Conservation (phyloP, 495 filamentous ascomycete species). For the Penicilliopsis zonata region DNA sequence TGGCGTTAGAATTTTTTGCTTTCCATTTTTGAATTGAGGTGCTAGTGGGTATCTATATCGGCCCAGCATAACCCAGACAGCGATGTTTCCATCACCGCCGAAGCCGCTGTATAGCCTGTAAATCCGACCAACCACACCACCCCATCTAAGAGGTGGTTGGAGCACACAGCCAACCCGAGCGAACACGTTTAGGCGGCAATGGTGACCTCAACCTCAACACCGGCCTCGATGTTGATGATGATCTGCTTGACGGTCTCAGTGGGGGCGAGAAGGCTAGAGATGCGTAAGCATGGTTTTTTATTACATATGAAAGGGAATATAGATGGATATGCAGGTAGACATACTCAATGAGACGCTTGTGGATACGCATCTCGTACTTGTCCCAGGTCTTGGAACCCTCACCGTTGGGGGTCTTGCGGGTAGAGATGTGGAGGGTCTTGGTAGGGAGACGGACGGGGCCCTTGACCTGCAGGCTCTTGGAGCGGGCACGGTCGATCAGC, state of each 20-base stretch:
- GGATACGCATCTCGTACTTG: slow-evolving; percentile 97
- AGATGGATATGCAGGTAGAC: slow-evolving; percentile 23
- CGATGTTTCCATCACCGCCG: slow-evolving; percentile 7
- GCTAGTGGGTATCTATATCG: slow-evolving; percentile 21
- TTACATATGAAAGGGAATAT: not conserved
- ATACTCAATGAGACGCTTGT: slow-evolving; percentile 94
- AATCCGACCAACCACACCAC: slow-evolving; percentile 6
- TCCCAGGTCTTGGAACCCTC: slow-evolving; percentile 99
- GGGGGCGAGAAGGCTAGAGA: slow-evolving; percentile 74
- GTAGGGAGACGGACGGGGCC: slow-evolving; percentile 97
- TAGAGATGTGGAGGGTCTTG: slow-evolving; percentile 93
- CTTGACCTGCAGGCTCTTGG: slow-evolving; percentile 97
- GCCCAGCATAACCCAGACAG: slow-evolving; percentile 7
- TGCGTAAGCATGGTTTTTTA: not conserved
- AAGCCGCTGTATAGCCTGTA: slow-evolving; percentile 8
- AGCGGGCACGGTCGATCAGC: slow-evolving; percentile 96
- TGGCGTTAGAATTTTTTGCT: slow-evolving; percentile 1
- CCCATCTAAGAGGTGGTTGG: slow-evolving; percentile 8
- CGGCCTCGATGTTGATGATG: slow-evolving; percentile 99
- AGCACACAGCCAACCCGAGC: slow-evolving; percentile 7
- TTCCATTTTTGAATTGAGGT: slow-evolving; percentile 23
- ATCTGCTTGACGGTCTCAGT: slow-evolving; percentile 99
- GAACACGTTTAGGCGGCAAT: slow-evolving; percentile 74
- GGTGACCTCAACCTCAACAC: slow-evolving; percentile 99
- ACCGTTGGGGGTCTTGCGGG: slow-evolving; percentile 93